These are phyloP conservation scores for Phlebiopsis flavidoalba DNA, from an alignment of 768 basidiomycete species.

Conservation along the genomic window DNA sequence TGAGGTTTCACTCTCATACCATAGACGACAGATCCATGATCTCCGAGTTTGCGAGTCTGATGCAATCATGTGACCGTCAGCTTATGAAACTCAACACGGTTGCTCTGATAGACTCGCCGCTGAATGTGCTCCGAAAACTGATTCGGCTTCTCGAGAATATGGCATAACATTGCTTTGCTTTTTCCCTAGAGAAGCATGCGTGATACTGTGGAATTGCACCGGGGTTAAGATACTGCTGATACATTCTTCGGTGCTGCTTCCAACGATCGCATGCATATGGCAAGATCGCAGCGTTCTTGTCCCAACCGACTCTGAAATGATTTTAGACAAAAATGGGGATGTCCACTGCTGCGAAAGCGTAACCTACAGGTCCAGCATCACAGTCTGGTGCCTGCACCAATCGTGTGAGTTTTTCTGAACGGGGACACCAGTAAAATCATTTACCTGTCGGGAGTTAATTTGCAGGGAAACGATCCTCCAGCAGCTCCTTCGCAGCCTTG, in stretches of 20 bases:
- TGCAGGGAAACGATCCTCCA: constrained; percentile 39
- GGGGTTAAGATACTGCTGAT: constrained; percentile 4
- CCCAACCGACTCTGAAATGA: background rate
- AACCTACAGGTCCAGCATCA: constrained; percentile 6
- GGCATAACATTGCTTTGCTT: background rate
- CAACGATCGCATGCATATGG: constrained; percentile 3
- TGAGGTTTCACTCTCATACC: background rate
- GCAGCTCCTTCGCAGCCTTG: constrained; percentile 34
- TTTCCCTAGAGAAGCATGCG: background rate
- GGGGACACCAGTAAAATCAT: background rate
- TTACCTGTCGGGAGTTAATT: constrained; percentile 37
- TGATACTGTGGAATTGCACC: background rate
- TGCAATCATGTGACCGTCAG: no score
- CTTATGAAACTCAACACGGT: no score
- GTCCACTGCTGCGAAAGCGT: background rate
- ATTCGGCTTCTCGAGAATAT: background rate
- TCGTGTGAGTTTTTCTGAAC: no score
- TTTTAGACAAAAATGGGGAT: background rate
- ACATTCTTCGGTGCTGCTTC: constrained; percentile 1
- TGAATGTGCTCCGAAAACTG: background rate
- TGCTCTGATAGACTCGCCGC: background rate
- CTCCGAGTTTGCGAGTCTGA: no score
- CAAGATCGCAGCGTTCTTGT: background rate
- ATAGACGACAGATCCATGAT: constrained; percentile 8
- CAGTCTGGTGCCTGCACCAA: background rate